Base-by-base conservation (phyloP, 2,329 filamentous ascomycete genomes). In the Elsinoe australis region DNA sequence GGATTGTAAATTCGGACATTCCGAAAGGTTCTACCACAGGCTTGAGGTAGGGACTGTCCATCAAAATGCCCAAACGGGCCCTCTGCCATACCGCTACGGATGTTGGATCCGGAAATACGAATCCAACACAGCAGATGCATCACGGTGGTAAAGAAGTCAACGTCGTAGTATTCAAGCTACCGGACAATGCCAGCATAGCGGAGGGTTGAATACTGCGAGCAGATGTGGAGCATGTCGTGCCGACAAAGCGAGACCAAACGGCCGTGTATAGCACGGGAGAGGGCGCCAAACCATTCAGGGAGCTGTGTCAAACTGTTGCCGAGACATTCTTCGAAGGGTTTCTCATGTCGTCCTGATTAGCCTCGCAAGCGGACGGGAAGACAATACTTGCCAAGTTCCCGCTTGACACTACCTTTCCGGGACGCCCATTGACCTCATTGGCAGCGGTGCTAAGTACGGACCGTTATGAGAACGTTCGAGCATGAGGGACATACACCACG, bases 401-500 rank as follows among this genome's bases (percentile, higher is more conserved):
- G 24, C 28, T 17, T 44, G 26, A 32, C 24, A 21, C 39, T 31
- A n/a, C n/a, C n/a, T n/a, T n/a, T n/a, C n/a, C n/a, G n/a, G n/a
- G n/a, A n/a, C n/a, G n/a, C n/a, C n/a, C n/a, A 29, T 44, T 44
- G 12, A 24, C 21, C 22, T 14, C 14, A 8, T 28, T 32, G 24
- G 29, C 8, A 15, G 17, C 24, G 26, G 7, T 32, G 39, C 39
- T 26, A 44, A 44, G 39, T 32, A 31, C 39, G 26, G n/a, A n/a
- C n/a, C 39, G 39, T 44, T 44, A 26, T 28, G n/a, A 18, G 14
- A 10, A 31, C 28, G n/a, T n/a, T n/a, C n/a, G n/a, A n/a, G n/a
- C n/a, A n/a, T n/a, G 24, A 32, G 28, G 31, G n/a, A n/a, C 28
- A 32, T 17, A 29, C 24, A 31, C 28, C 28, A 29, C 28, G 24